Evolutionary conservation across 805 yeast species (phyloP).

Genomic region (Candida ponderosae): DNA sequence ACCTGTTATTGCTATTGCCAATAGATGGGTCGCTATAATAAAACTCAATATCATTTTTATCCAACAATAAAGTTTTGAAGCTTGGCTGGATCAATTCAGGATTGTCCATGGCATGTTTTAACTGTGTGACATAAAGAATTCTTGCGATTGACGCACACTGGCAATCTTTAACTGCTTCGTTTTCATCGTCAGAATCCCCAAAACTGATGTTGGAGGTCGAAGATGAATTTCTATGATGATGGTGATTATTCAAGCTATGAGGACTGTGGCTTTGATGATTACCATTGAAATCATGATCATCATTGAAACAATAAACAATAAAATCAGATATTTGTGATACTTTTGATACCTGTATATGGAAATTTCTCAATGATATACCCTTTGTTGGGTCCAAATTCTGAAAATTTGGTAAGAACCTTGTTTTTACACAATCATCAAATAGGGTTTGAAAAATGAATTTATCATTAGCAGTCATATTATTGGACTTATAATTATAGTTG

Average conservation of each 20-base stretch:
- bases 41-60: slow-evolving; percentile 8
- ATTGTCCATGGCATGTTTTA: slow-evolving; percentile 19
- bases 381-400: slow-evolving; percentile 55
- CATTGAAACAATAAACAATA: slow-evolving; percentile 61
- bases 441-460: slow-evolving; percentile 9
- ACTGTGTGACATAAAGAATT: slow-evolving; percentile 36
- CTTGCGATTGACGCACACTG: slow-evolving; percentile 31
- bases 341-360: slow-evolving; percentile 81
- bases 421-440: slow-evolving; percentile 18
- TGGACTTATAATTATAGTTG: slow-evolving; percentile 5
- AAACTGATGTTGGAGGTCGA: slow-evolving; percentile 9
- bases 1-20: slow-evolving; percentile 5
- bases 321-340: slow-evolving; percentile 68
- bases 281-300: slow-evolving; percentile 23
- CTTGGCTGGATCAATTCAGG: slow-evolving; percentile 18
- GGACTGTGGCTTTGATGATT: slow-evolving; percentile 4
- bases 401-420: slow-evolving; percentile 42
- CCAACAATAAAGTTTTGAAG: slow-evolving; percentile 15
- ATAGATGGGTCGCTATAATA: no score
- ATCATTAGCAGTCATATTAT: slow-evolving; percentile 5
- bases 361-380: slow-evolving; percentile 76
- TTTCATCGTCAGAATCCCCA: no score
- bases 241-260: slow-evolving; percentile 5
- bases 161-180: slow-evolving; percentile 21
- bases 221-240: slow-evolving; percentile 2